Conservation (phyloP, 768 basidiomycete genomes). For the Dioszegia crocea region DNA sequence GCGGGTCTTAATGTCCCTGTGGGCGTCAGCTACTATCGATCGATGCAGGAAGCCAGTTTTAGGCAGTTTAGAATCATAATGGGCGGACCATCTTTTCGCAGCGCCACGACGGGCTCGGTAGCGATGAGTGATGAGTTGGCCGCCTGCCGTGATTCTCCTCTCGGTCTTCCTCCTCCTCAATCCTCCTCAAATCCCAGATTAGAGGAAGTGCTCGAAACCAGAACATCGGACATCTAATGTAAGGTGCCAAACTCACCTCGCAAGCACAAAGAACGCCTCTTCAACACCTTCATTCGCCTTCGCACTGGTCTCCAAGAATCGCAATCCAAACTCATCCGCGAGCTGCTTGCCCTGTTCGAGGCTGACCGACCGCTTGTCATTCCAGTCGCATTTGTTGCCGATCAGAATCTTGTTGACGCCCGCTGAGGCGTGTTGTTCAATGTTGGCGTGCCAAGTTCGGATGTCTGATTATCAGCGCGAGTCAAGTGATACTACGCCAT, state of each 20-base stretch:
- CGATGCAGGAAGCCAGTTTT: not conserved
- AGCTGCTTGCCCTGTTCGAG: slow-evolving; percentile 88
- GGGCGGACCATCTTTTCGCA: too few species aligned
- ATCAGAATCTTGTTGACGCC: slow-evolving; percentile 99
- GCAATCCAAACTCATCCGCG: slow-evolving; percentile 88
- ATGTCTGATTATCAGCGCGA: slow-evolving; percentile 62
- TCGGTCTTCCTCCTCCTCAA: too few species aligned
- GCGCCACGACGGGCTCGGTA: too few species aligned
- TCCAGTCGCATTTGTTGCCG: slow-evolving; percentile 99
- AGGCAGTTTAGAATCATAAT: too few species aligned
- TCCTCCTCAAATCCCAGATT: too few species aligned
- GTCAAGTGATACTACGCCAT: not conserved
- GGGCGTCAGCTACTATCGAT: not conserved
- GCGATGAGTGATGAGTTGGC: too few species aligned
- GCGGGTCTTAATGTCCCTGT: slow-evolving; percentile 88
- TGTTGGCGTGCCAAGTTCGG: slow-evolving; percentile 95
- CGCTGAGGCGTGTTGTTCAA: slow-evolving; percentile 97
- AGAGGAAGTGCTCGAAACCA: too few species aligned
- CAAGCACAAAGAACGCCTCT: slow-evolving; percentile 95
- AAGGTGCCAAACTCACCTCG: slow-evolving; percentile 70
- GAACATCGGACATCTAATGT: too few species aligned
- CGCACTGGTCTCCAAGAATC: slow-evolving; percentile 96
- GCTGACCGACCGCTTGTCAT: slow-evolving; percentile 87
- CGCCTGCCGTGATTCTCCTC: too few species aligned
- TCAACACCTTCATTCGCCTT: slow-evolving; percentile 97